Evolutionary conservation across 306 rosid genomes (phyloP), one percentile per base, ranked within the genome.

Genomic region (Astragalus membranaceus): DNA sequence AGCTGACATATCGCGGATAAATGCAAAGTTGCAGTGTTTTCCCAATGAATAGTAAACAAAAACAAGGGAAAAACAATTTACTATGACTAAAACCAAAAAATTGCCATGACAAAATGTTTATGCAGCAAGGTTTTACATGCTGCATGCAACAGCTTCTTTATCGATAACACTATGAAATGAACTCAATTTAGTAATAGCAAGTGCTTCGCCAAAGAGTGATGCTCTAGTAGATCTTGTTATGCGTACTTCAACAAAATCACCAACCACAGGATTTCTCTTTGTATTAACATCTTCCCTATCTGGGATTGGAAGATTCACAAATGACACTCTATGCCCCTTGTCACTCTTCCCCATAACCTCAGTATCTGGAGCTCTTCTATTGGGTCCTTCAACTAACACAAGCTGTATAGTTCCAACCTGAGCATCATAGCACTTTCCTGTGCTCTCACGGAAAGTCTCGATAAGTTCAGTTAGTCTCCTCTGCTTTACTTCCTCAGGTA

Each of bases 331-430:
- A 72, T 94, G 97, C 30, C 99, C 97, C 84, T 86, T 82, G 81
- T 94, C 99, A 57, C 91, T 91, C 83, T 94, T 94, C 73, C 99
- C 99, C 39, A 94, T 86, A 64, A 94, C 88, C 75, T 94, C 89
- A 6, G 89, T 91, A 33, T 87, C 92, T 3, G 91, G 95, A 36
- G 97, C 97, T 82, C 95, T 88, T 84, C 74, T 94, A 42, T 94
- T 94, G 35, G 96, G 91, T 62, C 97, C 99, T 82, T 94, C 99
- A 33, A 91, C 95, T 66, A 94, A 84, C n/a, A 94, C 89, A 48
- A 91, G 96, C 77, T 94, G 97, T 53, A 78, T 65, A 37, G 88
- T 91, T 64, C 97, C 97, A 16, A 94, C 44, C 75, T 94, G 95
- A 9, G 85, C 74, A 78, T 91, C 97, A 4, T 66, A 94, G 64